These are phyloP conservation scores for Pseudocercospora cruenta DNA, from an alignment of 2,329 filamentous ascomycete genomes.

Conservation along the genomic window DNA sequence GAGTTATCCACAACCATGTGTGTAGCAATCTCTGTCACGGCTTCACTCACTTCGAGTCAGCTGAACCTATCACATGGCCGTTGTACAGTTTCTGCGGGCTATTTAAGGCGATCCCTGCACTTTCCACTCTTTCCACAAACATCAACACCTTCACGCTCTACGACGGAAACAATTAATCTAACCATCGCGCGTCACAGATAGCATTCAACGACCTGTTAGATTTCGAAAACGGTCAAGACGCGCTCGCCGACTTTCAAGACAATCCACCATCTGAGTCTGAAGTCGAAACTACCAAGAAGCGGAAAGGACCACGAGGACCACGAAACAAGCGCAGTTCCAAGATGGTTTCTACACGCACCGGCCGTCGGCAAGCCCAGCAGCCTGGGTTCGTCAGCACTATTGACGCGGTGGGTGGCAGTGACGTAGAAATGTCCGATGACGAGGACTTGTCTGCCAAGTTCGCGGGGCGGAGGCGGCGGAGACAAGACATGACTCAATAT, in stretches of 20 bases:
- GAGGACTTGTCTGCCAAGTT: slow-evolving; percentile 24
- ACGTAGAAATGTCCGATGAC: slow-evolving; percentile 28
- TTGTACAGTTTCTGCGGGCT: background rate
- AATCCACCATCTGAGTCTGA: slow-evolving; percentile 24
- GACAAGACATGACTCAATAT: slow-evolving; percentile 30
- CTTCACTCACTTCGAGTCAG: background rate
- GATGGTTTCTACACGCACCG: slow-evolving; percentile 34
- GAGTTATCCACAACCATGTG: background rate
- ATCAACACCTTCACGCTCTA: background rate
- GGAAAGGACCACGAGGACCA: slow-evolving; percentile 10
- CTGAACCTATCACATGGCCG: background rate
- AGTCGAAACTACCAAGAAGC: slow-evolving; percentile 10
- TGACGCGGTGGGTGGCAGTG: slow-evolving; percentile 32
- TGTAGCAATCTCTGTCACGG: background rate
- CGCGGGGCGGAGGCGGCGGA: slow-evolving; percentile 28
- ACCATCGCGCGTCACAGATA: slow-evolving; percentile 42
- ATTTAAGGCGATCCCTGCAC: background rate
- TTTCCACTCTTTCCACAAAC: background rate
- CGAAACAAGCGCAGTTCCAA: slow-evolving; percentile 18
- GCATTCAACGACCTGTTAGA: slow-evolving; percentile 49
- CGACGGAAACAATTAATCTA: background rate
- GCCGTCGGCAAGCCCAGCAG: slow-evolving; percentile 12
- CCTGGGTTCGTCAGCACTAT: slow-evolving; percentile 36
- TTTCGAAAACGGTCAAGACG: slow-evolving; percentile 52
- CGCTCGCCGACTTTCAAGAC: slow-evolving; percentile 47